Evolutionary conservation across 371 early-diverging fungal species (phyloP).

Genomic region (Actinomucor elegans): DNA sequence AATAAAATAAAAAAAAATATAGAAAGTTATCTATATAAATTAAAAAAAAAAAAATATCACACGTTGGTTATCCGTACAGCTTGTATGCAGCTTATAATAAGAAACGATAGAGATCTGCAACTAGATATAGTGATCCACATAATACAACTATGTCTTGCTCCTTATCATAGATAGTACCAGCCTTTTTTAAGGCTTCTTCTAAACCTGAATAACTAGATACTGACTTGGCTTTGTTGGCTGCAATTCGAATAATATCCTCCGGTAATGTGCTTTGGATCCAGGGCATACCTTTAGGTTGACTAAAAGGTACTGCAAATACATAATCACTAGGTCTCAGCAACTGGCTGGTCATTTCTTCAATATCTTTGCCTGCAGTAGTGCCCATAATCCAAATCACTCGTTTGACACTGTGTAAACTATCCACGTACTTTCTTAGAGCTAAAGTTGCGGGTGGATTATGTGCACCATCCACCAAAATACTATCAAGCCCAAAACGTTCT

Average conservation of each 20-base stretch:
- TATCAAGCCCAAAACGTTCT: background rate
- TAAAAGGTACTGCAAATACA: constrained; percentile 70
- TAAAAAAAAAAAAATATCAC: too few species aligned
- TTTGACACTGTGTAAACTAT: constrained; percentile 26
- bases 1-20: background rate
- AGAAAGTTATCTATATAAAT: too few species aligned
- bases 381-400: constrained; percentile 79
- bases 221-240: constrained; percentile 12
- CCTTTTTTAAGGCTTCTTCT: constrained; percentile 24
- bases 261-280: constrained; percentile 70
- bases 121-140: constrained; percentile 88
- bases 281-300: constrained; percentile 82
- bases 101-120: constrained; percentile 69
- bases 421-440: constrained; percentile 65
- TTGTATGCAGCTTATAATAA: too few species aligned
- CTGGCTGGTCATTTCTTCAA: constrained; percentile 52
- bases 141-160: constrained; percentile 57
- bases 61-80: too few species aligned
- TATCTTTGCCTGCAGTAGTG: constrained; percentile 72
- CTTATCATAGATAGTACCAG: constrained; percentile 6
- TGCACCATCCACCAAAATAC: constrained; percentile 83
- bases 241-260: constrained; percentile 25
- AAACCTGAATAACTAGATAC: constrained; percentile 15
- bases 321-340: constrained; percentile 59
- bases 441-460: constrained; percentile 81